phyloP scores from a whole-genome alignment of 1,284 basidiomycete species.

The Polyporus tsugae region DNA sequence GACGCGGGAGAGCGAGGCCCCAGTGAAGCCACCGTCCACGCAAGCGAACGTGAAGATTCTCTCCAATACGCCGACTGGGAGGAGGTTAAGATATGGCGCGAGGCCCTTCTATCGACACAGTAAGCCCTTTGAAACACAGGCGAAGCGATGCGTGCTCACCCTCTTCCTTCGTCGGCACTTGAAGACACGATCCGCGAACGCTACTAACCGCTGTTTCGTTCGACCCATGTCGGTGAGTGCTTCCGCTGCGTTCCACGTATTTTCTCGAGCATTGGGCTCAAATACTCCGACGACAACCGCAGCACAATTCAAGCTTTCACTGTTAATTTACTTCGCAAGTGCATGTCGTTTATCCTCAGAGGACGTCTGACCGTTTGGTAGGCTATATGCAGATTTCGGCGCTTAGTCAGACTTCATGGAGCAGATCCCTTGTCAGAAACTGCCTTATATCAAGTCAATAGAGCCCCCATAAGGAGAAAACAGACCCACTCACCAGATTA shows the following conservation, averaged over 20 bases:
- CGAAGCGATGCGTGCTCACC: neutral
- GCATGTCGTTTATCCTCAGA: neutral
- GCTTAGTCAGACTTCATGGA: neutral
- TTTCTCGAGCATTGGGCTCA: neutral
- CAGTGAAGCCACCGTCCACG: constrained; percentile 17
- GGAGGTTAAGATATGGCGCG: neutral
- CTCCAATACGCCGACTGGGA: constrained; percentile 12
- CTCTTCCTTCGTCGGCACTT: neutral
- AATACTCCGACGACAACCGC: neutral
- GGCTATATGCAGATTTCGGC: neutral
- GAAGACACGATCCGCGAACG: neutral
- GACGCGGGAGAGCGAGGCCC: constrained; percentile 14
- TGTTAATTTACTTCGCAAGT: neutral
- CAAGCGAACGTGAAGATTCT: constrained; percentile 13
- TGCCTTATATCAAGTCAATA: neutral
- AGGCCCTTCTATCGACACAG: neutral
- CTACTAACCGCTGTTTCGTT: neutral
- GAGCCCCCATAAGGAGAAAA: neutral
- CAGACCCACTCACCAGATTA: neutral
- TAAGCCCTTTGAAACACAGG: neutral
- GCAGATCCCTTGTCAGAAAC: neutral
- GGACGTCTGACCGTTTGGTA: neutral
- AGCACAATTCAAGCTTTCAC: neutral
- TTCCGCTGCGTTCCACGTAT: neutral
- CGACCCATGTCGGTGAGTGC: neutral